phyloP scores from a whole-genome alignment of 2,329 filamentous ascomycete genomes.

The Fusarium continuum region DNA sequence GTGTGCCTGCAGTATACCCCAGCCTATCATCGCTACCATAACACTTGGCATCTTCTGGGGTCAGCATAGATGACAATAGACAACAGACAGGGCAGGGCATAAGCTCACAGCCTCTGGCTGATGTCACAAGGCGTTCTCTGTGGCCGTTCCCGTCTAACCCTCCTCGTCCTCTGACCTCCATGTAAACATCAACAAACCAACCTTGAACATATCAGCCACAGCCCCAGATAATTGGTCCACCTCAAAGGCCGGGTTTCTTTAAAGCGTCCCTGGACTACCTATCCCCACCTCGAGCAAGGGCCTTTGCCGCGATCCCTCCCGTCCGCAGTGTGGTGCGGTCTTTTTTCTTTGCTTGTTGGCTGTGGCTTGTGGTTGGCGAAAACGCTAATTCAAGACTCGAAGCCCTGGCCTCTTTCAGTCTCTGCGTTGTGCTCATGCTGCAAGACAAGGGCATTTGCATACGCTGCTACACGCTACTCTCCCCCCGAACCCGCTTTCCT shows the following conservation, averaged over 20 bases:
- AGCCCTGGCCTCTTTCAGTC: slow-evolving; percentile 1
- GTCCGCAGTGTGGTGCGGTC: neutral
- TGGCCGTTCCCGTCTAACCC: neutral
- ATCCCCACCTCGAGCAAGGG: slow-evolving; percentile 11
- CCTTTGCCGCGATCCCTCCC: slow-evolving; percentile 22
- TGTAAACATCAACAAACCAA: slow-evolving; percentile 33
- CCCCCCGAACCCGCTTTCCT: slow-evolving; percentile 37
- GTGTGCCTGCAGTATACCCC: slow-evolving; percentile 25
- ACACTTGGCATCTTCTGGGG: slow-evolving; percentile 2
- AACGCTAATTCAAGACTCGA: slow-evolving; percentile 22
- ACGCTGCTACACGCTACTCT: slow-evolving; percentile 33
- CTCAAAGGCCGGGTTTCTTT: neutral
- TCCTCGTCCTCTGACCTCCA: neutral
- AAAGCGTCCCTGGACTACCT: neutral
- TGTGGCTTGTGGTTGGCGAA: slow-evolving; percentile 22
- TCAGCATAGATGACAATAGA: slow-evolving; percentile 13
- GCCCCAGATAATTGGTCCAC: slow-evolving; percentile 12
- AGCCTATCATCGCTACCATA: slow-evolving; percentile 11
- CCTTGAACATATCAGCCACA: slow-evolving; percentile 20
- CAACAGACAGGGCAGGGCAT: slow-evolving; percentile 2
- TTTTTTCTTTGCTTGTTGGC: slow-evolving; percentile 1
- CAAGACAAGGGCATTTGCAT: slow-evolving; percentile 23
- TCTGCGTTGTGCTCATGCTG: slow-evolving; percentile 1
- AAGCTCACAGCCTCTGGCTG: slow-evolving; percentile 21
- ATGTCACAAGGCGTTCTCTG: slow-evolving; percentile 11